Evolutionary conservation across 2,329 filamentous ascomycete genomes (phyloP).

Genomic region (Aureobasidium melanogenum): DNA sequence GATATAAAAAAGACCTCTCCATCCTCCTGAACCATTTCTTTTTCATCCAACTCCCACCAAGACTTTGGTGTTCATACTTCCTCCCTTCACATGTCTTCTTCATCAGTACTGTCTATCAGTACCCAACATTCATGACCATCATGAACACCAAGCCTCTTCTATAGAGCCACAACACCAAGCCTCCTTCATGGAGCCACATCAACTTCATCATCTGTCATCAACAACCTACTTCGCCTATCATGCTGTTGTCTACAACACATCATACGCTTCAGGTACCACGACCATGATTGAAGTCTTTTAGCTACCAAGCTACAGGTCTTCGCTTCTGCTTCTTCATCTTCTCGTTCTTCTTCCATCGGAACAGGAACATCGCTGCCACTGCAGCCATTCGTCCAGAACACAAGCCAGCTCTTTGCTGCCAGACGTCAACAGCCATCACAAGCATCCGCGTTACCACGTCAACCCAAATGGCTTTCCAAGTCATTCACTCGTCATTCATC

Average conservation of each 20-base stretch:
- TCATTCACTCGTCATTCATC: neutral
- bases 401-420: neutral
- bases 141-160: neutral
- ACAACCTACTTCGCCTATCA: neutral
- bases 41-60: neutral
- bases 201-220: neutral
- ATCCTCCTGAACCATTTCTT: neutral
- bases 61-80: conserved; percentile 1
- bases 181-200: neutral
- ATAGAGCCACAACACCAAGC: neutral
- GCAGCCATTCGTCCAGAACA: neutral
- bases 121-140: neutral
- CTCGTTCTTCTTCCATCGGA: neutral
- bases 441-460: neutral
- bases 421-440: neutral
- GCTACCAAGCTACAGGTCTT: neutral
- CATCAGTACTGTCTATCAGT: too few relatives aligned
- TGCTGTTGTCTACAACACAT: neutral
- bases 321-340: neutral
- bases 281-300: neutral
- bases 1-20: neutral
- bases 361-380: neutral
- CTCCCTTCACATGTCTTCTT: too few relatives aligned
- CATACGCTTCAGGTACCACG: neutral
- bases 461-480: neutral